phyloP scores from a whole-genome alignment of 805 yeast species.

The Candida tammaniensis region DNA sequence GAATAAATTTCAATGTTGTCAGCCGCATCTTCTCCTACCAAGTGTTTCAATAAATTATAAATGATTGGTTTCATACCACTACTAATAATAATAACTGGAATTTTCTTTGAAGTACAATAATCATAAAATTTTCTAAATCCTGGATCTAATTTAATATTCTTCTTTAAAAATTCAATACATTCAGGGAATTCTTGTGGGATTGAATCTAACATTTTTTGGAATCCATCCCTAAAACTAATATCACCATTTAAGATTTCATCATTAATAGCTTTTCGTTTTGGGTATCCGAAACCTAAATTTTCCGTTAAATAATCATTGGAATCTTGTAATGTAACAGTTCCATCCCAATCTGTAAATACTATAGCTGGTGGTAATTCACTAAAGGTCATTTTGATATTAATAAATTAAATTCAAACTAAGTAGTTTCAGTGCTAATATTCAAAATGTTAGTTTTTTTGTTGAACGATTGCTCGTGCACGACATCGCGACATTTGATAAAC shows the following conservation, averaged over 20 bases:
- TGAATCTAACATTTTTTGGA: constrained; percentile 79
- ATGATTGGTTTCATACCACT: constrained; percentile 95
- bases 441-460: too few species aligned
- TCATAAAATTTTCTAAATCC: constrained; percentile 81
- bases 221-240: constrained; percentile 77
- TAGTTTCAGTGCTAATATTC: too few species aligned
- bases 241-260: constrained; percentile 68
- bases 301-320: constrained; percentile 92
- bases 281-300: constrained; percentile 79
- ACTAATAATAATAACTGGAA: constrained; percentile 86
- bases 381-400: too few species aligned
- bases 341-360: constrained; percentile 97
- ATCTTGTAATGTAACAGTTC: constrained; percentile 94
- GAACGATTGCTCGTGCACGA: too few species aligned
- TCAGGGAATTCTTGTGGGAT: constrained; percentile 72
- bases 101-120: constrained; percentile 68
- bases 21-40: constrained; percentile 76
- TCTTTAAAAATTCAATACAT: constrained; percentile 68
- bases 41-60: constrained; percentile 64
- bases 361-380: constrained; percentile 46
- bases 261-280: constrained; percentile 63
- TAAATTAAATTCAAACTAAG: too few species aligned
- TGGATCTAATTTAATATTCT: constrained; percentile 76
- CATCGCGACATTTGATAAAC: too few species aligned
- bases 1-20: constrained; percentile 75